These are phyloP conservation scores for Euryodendron excelsum DNA, from an alignment of 148 eudicot species.

Conservation along the genomic window DNA sequence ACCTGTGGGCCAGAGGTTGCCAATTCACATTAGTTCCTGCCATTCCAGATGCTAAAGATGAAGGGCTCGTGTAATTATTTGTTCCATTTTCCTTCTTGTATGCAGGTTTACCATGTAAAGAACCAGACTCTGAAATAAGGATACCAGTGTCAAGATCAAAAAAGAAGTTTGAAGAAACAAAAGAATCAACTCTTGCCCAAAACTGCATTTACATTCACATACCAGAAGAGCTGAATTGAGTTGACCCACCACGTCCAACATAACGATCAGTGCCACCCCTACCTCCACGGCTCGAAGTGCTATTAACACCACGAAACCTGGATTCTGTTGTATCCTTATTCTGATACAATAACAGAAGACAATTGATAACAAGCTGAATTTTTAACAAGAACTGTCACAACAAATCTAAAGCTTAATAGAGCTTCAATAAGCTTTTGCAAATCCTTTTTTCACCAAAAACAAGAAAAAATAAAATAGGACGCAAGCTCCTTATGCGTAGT, in stretches of 20 bases:
- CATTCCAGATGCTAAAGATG: conserved; percentile 29
- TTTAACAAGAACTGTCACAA: not conserved
- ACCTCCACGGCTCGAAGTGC: conserved; percentile 54
- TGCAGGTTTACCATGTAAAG: conserved; percentile 48
- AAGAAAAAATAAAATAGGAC: not conserved
- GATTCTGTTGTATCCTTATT: conserved; percentile 63
- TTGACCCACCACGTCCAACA: conserved; percentile 43
- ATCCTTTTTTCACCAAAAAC: not conserved
- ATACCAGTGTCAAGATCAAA: conserved; percentile 10
- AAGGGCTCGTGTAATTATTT: conserved; percentile 30
- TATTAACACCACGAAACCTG: conserved; percentile 57
- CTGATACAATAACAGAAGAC: conserved; percentile 34
- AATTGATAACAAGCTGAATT: not conserved
- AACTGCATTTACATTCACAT: conserved; percentile 3
- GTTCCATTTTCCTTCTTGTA: conserved; percentile 74
- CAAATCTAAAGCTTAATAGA: not conserved
- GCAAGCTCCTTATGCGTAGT: not conserved
- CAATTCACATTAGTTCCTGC: conserved; percentile 37
- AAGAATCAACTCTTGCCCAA: not conserved
- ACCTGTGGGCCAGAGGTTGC: conserved; percentile 48
- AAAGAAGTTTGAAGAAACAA: not conserved
- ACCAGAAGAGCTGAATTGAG: conserved; percentile 59
- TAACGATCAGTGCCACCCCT: conserved; percentile 68
- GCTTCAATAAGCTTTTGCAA: not conserved
- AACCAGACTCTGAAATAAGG: conserved; percentile 50